A percentile compares a stretch with the other conserved stretches of the same genome.
These are phyloP conservation scores for Passalora sequoiae DNA, from an alignment of 2,329 filamentous ascomycete genomes.

Conservation along the genomic window DNA sequence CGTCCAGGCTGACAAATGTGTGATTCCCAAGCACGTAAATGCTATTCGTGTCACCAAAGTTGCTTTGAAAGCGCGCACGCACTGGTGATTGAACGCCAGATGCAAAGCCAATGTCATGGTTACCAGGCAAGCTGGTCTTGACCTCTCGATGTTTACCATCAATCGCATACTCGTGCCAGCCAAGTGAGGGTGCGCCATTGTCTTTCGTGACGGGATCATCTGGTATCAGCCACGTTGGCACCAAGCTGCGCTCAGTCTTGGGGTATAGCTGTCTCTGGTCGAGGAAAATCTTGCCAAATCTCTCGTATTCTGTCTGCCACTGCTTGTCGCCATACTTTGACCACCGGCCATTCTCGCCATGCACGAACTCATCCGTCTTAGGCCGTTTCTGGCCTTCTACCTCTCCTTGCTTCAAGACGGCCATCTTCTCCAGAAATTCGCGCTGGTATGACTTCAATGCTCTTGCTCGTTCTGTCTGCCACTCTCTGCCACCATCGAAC, in stretches of 20 bases:
- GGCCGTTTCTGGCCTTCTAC: conserved; percentile 23
- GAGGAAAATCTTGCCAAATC: conserved; percentile 84
- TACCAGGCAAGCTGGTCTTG: conserved; percentile 81
- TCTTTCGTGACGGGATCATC: conserved; percentile 21
- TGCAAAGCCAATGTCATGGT: conserved; percentile 91
- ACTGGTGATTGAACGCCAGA: conserved; percentile 75
- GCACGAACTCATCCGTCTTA: conserved; percentile 24
- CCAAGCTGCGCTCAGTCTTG: conserved; percentile 15
- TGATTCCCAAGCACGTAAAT: conserved; percentile 93
- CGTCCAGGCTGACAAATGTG: conserved; percentile 87
- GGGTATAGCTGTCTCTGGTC: conserved; percentile 34
- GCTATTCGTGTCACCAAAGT: conserved; percentile 86
- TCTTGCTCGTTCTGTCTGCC: conserved; percentile 60
- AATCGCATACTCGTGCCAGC: conserved; percentile 50
- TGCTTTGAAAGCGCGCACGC: conserved; percentile 75
- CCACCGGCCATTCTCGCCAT: conserved; percentile 41
- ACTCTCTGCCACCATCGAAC: conserved; percentile 93
- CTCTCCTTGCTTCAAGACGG: conserved; percentile 15
- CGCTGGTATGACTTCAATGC: conserved; percentile 21
- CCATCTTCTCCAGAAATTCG: conserved; percentile 20
- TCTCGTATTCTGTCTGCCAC: conserved; percentile 80
- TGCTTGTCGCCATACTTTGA: conserved; percentile 72
- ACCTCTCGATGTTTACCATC: conserved; percentile 67
- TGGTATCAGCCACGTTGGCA: conserved; percentile 22
- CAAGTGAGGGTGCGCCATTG: conserved; percentile 53